Evolutionary conservation across 345 rosid genomes (phyloP).

Genomic region (Lepidium aucheri): DNA sequence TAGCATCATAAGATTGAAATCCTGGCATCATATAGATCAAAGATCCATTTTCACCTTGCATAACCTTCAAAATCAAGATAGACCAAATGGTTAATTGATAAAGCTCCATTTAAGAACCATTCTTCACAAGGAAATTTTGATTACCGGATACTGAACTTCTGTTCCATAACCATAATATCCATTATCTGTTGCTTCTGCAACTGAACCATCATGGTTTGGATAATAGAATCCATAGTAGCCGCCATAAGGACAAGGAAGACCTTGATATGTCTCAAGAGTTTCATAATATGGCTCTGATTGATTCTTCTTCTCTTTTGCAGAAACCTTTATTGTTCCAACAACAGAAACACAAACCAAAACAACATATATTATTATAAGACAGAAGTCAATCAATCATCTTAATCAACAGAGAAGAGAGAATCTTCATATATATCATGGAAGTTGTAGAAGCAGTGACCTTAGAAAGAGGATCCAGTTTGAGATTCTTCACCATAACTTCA

Average conservation of each 20-base stretch:
- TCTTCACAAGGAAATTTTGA: not conserved
- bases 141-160: constrained; percentile 45
- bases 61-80: constrained; percentile 25
- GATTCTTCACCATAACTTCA: constrained; percentile 32
- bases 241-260: constrained; percentile 28
- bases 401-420: not conserved
- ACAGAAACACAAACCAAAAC: not conserved
- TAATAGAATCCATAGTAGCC: constrained; percentile 35
- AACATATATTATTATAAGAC: not conserved
- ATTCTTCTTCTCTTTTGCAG: constrained; percentile 25
- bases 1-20: constrained; percentile 33
- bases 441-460: constrained; percentile 23
- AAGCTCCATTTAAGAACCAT: not conserved
- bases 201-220: constrained; percentile 25
- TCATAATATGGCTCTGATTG: constrained; percentile 31
- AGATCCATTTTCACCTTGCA: constrained; percentile 48
- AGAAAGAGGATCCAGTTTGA: constrained; percentile 29
- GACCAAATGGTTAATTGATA: not conserved
- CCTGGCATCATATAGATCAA: constrained; percentile 41
- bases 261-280: constrained; percentile 27
- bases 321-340: constrained; percentile 14
- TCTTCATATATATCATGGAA: constrained; percentile 22
- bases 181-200: constrained; percentile 26
- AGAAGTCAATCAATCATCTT: not conserved
- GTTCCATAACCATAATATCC: constrained; percentile 39